These are phyloP conservation scores for Dispira parvispora DNA, from an alignment of 192 early-diverging fungal genomes.

Conservation along the genomic window DNA sequence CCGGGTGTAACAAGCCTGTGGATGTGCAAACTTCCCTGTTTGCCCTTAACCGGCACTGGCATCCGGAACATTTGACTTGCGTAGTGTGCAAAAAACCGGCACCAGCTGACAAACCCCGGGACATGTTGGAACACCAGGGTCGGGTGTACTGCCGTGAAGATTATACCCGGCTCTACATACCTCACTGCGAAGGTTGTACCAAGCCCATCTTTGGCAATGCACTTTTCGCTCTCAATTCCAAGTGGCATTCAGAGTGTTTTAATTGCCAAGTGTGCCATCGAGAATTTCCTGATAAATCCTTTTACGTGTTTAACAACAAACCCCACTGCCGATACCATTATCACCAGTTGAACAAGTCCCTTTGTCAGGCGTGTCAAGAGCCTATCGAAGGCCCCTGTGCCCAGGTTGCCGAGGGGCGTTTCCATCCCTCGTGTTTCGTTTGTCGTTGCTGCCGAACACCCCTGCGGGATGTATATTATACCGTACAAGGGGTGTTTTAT, in stretches of 20 bases:
- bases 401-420: constrained; percentile 66
- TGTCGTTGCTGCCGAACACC: constrained; percentile 32
- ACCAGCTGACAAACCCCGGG: constrained; percentile 2
- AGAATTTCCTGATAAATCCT: constrained; percentile 62
- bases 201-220: constrained; percentile 50
- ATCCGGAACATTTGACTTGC: constrained; percentile 20
- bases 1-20: not conserved
- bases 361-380: constrained; percentile 58
- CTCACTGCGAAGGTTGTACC: constrained; percentile 45
- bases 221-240: constrained; percentile 50
- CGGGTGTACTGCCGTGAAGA: constrained; percentile 51
- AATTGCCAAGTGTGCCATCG: constrained; percentile 45
- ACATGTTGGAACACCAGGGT: constrained; percentile 35
- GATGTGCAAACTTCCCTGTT: constrained; percentile 11
- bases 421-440: constrained; percentile 75
- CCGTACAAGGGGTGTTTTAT: constrained; percentile 22
- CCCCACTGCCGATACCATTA: constrained; percentile 80
- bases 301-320: constrained; percentile 74
- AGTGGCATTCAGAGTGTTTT: constrained; percentile 60
- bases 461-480: constrained; percentile 31
- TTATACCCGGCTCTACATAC: constrained; percentile 43
- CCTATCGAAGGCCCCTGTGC: constrained; percentile 88
- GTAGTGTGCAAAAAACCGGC: constrained; percentile 19
- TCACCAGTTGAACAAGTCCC: constrained; percentile 67
- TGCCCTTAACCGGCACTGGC: constrained; percentile 20